These are phyloP conservation scores for Pythium oligandrum DNA, from an alignment of 352 stramenopile genomes.

Conservation along the genomic window DNA sequence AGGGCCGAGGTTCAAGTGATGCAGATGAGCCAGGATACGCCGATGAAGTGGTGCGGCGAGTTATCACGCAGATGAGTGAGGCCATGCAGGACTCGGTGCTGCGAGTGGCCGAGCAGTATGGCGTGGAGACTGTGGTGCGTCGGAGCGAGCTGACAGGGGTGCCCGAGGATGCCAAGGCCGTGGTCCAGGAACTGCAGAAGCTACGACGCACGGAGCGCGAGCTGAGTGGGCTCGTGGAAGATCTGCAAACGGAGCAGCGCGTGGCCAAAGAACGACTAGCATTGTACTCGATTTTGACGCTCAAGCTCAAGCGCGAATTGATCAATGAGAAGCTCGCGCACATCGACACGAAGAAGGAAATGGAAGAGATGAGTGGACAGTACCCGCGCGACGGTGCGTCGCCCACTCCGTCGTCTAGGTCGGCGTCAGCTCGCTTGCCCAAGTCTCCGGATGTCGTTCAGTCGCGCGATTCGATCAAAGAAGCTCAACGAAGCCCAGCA, in stretches of 20 bases:
- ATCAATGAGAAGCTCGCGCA: conserved; percentile 73
- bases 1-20: not conserved
- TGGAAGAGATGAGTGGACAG: conserved; percentile 40
- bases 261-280: conserved; percentile 41
- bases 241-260: conserved; percentile 52
- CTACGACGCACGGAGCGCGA: conserved; percentile 15
- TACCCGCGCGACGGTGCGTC: conserved; percentile 18
- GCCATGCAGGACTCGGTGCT: conserved; percentile 12
- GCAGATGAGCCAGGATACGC: conserved; percentile 11
- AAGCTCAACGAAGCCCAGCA: not conserved
- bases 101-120: conserved; percentile 17
- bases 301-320: conserved; percentile 71
- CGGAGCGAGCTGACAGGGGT: not conserved
- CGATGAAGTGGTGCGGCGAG: conserved; percentile 9
- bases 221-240: conserved; percentile 34
- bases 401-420: no score
- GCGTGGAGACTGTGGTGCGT: conserved; percentile 9
- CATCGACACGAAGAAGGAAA: conserved; percentile 64
- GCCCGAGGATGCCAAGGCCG: conserved; percentile 10
- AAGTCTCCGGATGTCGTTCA: no score
- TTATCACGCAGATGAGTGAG: conserved; percentile 16
- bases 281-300: conserved; percentile 47
- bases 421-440: no score
- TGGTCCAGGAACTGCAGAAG: conserved; percentile 23
- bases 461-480: conserved; percentile 7